A percentile compares a stretch with the other conserved stretches of the same genome.
phyloP scores from a whole-genome alignment of 2,329 filamentous ascomycete species.

The Botrytis pseudocinerea region DNA sequence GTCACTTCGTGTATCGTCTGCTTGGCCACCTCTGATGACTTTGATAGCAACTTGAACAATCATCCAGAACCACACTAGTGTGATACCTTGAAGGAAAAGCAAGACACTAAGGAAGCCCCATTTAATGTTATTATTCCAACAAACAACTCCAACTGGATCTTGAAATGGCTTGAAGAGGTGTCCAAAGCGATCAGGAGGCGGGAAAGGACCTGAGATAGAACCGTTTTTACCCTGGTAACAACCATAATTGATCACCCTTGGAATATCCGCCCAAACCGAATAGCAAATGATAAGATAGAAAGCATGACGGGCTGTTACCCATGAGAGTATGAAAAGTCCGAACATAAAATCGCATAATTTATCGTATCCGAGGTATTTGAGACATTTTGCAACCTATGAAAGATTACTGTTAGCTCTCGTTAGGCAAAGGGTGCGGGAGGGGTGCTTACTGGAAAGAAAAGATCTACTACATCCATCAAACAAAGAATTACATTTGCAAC shows the following conservation, averaged over 20 bases:
- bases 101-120: slow-evolving; percentile 77
- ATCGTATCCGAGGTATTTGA: slow-evolving; percentile 83
- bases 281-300: slow-evolving; percentile 78
- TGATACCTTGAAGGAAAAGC: slow-evolving; percentile 75
- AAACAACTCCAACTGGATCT: slow-evolving; percentile 71
- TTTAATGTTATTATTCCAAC: slow-evolving; percentile 74
- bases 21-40: slow-evolving; percentile 72
- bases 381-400: slow-evolving; percentile 77
- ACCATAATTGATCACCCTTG: slow-evolving; percentile 61
- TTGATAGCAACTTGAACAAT: slow-evolving; percentile 80
- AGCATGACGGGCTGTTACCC: slow-evolving; percentile 81
- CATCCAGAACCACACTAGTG: slow-evolving; percentile 85
- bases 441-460: slow-evolving; percentile 71
- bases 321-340: slow-evolving; percentile 79
- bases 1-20: slow-evolving; percentile 86
- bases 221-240: slow-evolving; percentile 67
- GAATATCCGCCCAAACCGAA: slow-evolving; percentile 72
- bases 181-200: slow-evolving; percentile 51
- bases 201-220: slow-evolving; percentile 55
- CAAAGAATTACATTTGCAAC: slow-evolving; percentile 87
- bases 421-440: background rate
- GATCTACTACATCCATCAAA: slow-evolving; percentile 91
- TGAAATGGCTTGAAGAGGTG: slow-evolving; percentile 75
- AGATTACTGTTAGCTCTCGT: slow-evolving; percentile 19
- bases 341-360: slow-evolving; percentile 80